phyloP scores from a whole-genome alignment of 2,329 filamentous ascomycete species.

The Aspergillus fumigatus region DNA sequence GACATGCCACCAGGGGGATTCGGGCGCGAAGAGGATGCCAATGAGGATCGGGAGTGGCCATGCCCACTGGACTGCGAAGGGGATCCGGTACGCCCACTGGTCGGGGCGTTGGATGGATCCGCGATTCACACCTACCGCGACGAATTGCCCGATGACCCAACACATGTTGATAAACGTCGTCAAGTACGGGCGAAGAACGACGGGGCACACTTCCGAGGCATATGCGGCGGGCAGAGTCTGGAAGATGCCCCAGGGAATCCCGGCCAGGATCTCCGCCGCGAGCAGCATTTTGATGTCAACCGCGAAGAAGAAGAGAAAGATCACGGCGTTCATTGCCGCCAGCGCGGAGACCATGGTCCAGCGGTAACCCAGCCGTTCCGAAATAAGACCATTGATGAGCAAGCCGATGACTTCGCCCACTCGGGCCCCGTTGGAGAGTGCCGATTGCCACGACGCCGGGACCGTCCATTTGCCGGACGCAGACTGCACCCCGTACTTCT shows the following conservation, averaged over 20 bases:
- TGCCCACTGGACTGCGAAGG: constrained; percentile 47
- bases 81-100: constrained; percentile 47
- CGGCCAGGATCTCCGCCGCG: constrained; percentile 45
- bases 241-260: constrained; percentile 46
- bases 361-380: constrained; percentile 27
- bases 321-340: constrained; percentile 38
- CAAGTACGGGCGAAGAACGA: constrained; percentile 34
- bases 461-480: constrained; percentile 20
- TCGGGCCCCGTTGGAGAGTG: constrained; percentile 20
- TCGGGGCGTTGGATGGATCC: constrained; percentile 38
- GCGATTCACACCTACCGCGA: constrained; percentile 45
- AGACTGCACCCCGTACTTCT: constrained; percentile 24
- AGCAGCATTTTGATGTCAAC: constrained; percentile 40
- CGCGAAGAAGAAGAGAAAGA: constrained; percentile 46
- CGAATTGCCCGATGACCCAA: constrained; percentile 43
- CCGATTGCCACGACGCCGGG: constrained; percentile 30
- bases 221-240: constrained; percentile 42
- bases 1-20: constrained; percentile 48
- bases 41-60: constrained; percentile 45
- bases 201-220: constrained; percentile 39
- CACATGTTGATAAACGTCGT: constrained; percentile 40
- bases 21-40: constrained; percentile 40
- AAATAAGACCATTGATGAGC: constrained; percentile 24
- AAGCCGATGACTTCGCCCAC: constrained; percentile 24
- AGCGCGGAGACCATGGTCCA: constrained; percentile 33